Evolutionary conservation across 345 rosid genomes (phyloP), one percentile per base, ranked within the genome.

Genomic region (Sonneratia caseolaris): DNA sequence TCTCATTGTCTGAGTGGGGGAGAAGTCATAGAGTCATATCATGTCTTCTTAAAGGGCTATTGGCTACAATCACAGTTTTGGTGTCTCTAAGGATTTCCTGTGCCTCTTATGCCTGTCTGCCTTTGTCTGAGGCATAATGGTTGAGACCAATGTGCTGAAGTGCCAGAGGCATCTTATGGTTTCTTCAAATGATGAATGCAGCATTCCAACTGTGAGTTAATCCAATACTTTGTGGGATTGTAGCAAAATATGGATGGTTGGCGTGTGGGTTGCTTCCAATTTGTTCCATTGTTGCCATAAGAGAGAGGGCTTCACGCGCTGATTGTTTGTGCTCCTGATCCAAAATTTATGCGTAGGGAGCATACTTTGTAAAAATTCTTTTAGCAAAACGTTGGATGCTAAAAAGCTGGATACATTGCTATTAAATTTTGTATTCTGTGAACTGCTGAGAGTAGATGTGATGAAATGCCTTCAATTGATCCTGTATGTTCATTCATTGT

Each of bases 11-110:
- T 78, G 71, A 66, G 24, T 37, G 66, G 84, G 81, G 66, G 84
- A 79, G 78, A 59, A 81, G 21, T 83, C 82, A 0, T 73, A 70
- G 18, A 72, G 72, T 70, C 76, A 61, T 69, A 66, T 75, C 56
- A 62, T 65, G 66, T 62, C 66, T 76, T 66, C 71, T 42, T 81
- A 74, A 80, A 73, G 62, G 55, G 37, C 51, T 21, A 12, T 49
- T 4, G 51, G 2, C 38, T 62, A 16, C 66, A 62, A 3, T 35
- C 66, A 36, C 66, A 62, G 7, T 62, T 62, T 62, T 62, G 38
- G 37, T 62, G 66, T 32, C 66, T 61, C 36, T 10, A 27, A 61
- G 38, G 66, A 5, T 27, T 62, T 13, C 66, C 37, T 2, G 66
- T 14, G 66, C 38, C 0, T 62, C 38, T 27, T 24, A 35, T 32